These are phyloP conservation scores for Pyrenochaeta sp. DNA, from an alignment of 2,329 filamentous ascomycete genomes.

Conservation along the genomic window DNA sequence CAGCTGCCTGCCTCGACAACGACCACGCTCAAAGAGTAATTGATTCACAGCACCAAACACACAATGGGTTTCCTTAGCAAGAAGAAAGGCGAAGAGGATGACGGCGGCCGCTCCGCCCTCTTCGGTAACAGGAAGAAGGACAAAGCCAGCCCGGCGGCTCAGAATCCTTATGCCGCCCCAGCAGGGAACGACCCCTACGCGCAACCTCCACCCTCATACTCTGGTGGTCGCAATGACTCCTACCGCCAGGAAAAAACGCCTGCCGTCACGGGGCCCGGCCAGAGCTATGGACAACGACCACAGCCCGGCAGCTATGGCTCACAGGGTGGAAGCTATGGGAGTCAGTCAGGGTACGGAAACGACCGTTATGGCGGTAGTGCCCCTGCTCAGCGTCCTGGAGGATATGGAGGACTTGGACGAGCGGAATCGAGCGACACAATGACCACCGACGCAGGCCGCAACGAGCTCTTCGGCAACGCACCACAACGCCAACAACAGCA, in stretches of 20 bases:
- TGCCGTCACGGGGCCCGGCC: constrained; percentile 50
- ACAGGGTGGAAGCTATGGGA: constrained; percentile 41
- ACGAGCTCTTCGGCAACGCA: constrained; percentile 70
- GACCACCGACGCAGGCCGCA: constrained; percentile 62
- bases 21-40: background rate
- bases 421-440: constrained; percentile 53
- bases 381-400: constrained; percentile 39
- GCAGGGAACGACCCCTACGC: constrained; percentile 62
- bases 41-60: constrained; percentile 2
- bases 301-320: constrained; percentile 45
- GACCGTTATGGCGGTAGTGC: constrained; percentile 58
- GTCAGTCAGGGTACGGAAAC: constrained; percentile 50
- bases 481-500: constrained; percentile 53
- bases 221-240: constrained; percentile 40
- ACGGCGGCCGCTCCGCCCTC: constrained; percentile 64
- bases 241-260: constrained; percentile 54
- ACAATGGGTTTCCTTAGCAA: constrained; percentile 60
- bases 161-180: constrained; percentile 56
- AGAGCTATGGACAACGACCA: constrained; percentile 48
- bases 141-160: constrained; percentile 59
- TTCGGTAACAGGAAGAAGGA: constrained; percentile 62
- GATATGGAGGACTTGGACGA: constrained; percentile 48
- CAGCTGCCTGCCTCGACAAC: constrained; percentile 14
- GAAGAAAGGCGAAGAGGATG: constrained; percentile 62
- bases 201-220: constrained; percentile 49